phyloP scores from a whole-genome alignment of 179 eudicot genomes.

The Corrigiola litoralis region DNA sequence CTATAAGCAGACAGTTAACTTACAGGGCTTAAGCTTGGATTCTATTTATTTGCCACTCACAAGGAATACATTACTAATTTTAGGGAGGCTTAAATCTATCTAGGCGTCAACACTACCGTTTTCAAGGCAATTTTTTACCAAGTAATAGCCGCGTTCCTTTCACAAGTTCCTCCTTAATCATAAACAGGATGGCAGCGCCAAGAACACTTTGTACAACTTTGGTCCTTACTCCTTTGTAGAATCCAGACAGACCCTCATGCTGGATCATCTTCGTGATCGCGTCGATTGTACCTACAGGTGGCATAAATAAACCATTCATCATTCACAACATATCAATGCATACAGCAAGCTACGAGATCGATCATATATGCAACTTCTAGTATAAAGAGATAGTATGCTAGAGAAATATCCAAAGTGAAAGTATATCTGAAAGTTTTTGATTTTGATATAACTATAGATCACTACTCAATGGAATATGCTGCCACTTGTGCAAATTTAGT shows the following conservation, averaged over 20 bases:
- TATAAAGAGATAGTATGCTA: not conserved
- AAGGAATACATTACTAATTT: not conserved
- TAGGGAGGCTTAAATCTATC: slow-evolving; percentile 1
- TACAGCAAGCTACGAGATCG: not conserved
- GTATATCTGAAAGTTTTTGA: not conserved
- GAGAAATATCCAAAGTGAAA: not conserved
- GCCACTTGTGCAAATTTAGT: not conserved
- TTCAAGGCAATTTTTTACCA: slow-evolving; percentile 35
- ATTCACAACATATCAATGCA: not conserved
- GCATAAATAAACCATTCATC: not conserved
- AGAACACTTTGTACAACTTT: slow-evolving; percentile 94
- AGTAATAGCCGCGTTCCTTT: slow-evolving; percentile 56
- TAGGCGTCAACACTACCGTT: slow-evolving; percentile 33
- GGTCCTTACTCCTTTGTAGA: slow-evolving; percentile 93
- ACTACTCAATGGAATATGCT: not conserved
- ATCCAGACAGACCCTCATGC: slow-evolving; percentile 76
- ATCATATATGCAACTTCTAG: not conserved
- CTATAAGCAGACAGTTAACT: too few relatives aligned
- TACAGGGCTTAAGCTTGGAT: not conserved
- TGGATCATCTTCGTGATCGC: slow-evolving; percentile 81
- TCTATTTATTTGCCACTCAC: slow-evolving; percentile 1
- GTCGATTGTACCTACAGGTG: slow-evolving; percentile 67
- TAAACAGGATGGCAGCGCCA: slow-evolving; percentile 89
- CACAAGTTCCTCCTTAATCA: slow-evolving; percentile 94
- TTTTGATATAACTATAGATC: not conserved